Evolutionary conservation across 768 basidiomycete species (phyloP), one percentile per base, ranked within the genome.

Genomic region (Rhizopogon sp.): DNA sequence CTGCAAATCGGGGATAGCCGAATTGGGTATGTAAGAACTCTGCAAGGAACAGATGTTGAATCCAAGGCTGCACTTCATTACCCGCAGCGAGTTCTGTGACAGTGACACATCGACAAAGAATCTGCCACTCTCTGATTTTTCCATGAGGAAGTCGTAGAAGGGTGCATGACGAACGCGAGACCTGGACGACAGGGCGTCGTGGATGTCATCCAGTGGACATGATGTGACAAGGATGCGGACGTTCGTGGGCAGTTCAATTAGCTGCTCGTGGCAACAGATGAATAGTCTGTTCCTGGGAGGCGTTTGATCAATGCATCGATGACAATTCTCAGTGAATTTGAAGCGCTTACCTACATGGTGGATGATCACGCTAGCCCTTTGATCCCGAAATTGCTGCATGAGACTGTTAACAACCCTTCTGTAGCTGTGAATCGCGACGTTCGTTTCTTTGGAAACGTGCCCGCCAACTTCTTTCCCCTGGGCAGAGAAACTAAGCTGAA

Each of bases 91-190:
- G 25, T 25, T 25, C 25, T 25, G 25, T 25, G 25, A 3, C 25
- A 25, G 4, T 25, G 25, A 25, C 25, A 25, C 25, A 25, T 60
- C 57, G 22, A 60, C 46, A 52, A 17, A 56, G 43, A 59, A 65
- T 13, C 49, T 22, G 13, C 39, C 42, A 43, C 61, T 59, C 13
- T 62, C 56, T 6, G 25, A 37, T 44, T 50, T 2, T 40, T 62
- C 52, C 5, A 39, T 54, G 17, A 67, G 54, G 50, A 63, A 70
- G 39, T 70, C 68, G 17, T 45, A 46, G 54, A 70, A 66, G 0
- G 68, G 68, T 9, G 64, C 47, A 49, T 69, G 55, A 8, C 41
- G 54, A 44, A 65, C 52, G 25, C 5, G 25, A 25, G 4, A 5
- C 4, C 3, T 25, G 22, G 25, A 25, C 4, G 25, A 25, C 13